phyloP scores from a whole-genome alignment of 495 filamentous ascomycete species.

The Penicillium maclennaniae region DNA sequence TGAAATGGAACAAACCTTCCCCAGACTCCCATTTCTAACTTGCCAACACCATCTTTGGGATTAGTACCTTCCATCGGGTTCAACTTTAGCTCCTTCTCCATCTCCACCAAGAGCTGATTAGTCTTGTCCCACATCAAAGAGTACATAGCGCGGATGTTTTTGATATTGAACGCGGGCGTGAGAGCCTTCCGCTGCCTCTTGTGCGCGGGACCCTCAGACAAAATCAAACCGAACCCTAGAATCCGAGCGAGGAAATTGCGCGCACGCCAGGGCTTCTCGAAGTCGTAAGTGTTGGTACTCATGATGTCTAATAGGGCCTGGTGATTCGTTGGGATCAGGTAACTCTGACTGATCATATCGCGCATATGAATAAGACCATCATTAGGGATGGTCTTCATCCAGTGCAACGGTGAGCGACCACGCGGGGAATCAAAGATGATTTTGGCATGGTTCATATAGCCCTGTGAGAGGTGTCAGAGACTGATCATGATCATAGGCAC shows the following conservation, averaged over 20 bases:
- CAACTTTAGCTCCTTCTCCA: conserved; percentile 38
- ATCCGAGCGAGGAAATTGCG: conserved; percentile 59
- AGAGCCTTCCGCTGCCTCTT: conserved; percentile 67
- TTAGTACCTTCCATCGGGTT: conserved; percentile 38
- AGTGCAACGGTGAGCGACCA: conserved; percentile 59
- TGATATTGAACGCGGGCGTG: conserved; percentile 78
- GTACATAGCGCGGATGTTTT: conserved; percentile 80
- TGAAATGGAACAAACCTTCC: conserved; percentile 39
- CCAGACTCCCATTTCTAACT: conserved; percentile 69
- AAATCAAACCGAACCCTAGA: conserved; percentile 71
- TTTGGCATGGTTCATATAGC: conserved; percentile 53
- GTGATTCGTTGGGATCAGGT: conserved; percentile 40
- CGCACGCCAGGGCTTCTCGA: conserved; percentile 46
- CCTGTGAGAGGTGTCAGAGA: background rate
- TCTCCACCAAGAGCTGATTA: conserved; percentile 34
- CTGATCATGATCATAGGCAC: background rate
- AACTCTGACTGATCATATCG: conserved; percentile 31
- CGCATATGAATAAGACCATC: conserved; percentile 80
- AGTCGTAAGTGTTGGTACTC: conserved; percentile 52
- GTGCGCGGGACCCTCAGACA: conserved; percentile 81
- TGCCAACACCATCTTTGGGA: conserved; percentile 37
- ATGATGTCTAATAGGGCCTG: conserved; percentile 52
- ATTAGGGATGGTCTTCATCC: conserved; percentile 75
- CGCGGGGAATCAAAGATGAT: conserved; percentile 55
- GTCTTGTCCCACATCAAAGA: conserved; percentile 71